Conservation (phyloP, 2,329 filamentous ascomycete genomes). For the Blastomyces parvus region DNA sequence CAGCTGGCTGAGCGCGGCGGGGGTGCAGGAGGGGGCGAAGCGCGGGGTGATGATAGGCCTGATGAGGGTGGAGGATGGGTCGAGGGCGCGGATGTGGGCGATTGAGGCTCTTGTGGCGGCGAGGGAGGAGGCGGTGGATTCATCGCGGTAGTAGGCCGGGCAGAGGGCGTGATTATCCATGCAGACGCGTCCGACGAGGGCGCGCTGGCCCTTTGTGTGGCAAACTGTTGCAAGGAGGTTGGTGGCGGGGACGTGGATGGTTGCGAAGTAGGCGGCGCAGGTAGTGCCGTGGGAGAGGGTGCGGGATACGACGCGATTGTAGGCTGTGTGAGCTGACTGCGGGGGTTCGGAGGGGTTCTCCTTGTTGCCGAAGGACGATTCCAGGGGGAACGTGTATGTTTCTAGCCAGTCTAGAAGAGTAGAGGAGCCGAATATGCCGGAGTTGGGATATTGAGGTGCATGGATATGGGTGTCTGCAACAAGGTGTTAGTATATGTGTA, state of each 20-base stretch:
- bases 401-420: slow-evolving; percentile 90
- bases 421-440: slow-evolving; percentile 84
- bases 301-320: slow-evolving; percentile 65
- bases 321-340: slow-evolving; percentile 44
- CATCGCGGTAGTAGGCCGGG: slow-evolving; percentile 72
- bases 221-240: slow-evolving; percentile 84
- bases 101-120: slow-evolving; percentile 51
- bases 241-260: slow-evolving; percentile 75
- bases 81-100: slow-evolving; percentile 55
- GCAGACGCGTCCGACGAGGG: slow-evolving; percentile 86
- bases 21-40: slow-evolving; percentile 49
- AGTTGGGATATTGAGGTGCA: slow-evolving; percentile 88
- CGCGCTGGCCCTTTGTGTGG: slow-evolving; percentile 68
- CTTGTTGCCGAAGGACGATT: slow-evolving; percentile 55
- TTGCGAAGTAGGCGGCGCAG: slow-evolving; percentile 89
- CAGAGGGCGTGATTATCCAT: slow-evolving; percentile 65
- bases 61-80: slow-evolving; percentile 55
- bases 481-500: slow-evolving; percentile 7
- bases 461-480: slow-evolving; percentile 82
- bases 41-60: slow-evolving; percentile 69
- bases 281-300: slow-evolving; percentile 88
- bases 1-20: slow-evolving; percentile 50
- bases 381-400: slow-evolving; percentile 90
- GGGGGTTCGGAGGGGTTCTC: slow-evolving; percentile 20
- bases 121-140: slow-evolving; percentile 50